Percentiles rank a stretch among this genome's conserved stretches.
These are phyloP conservation scores for Austroboletus novae-zelandiae DNA, from an alignment of 1,284 basidiomycete species.

Conservation along the genomic window DNA sequence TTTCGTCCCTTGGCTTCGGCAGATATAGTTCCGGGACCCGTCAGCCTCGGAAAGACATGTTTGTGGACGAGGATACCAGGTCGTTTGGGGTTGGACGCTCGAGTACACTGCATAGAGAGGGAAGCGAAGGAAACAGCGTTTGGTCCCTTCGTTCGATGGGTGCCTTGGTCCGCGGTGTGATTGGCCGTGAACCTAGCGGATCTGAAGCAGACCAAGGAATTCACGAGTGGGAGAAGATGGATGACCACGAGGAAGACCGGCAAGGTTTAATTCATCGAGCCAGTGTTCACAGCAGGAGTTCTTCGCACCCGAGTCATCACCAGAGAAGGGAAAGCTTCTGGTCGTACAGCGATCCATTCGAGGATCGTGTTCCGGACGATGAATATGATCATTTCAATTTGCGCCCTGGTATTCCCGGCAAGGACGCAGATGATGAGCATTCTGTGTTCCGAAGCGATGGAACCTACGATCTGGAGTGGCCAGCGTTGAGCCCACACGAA, in stretches of 20 bases:
- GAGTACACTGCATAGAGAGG: constrained; percentile 33
- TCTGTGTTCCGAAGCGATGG: constrained; percentile 40
- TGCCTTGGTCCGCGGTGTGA: constrained; percentile 35
- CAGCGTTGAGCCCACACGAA: constrained; percentile 27
- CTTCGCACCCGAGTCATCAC: constrained; percentile 8
- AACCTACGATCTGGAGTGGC: constrained; percentile 25
- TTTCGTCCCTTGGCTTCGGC: constrained; percentile 22
- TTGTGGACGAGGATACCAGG: constrained; percentile 70
- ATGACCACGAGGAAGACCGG: constrained; percentile 10
- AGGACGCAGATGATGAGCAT: constrained; percentile 19
- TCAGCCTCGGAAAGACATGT: constrained; percentile 58
- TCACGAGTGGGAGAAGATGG: constrained; percentile 43
- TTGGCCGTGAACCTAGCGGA: constrained; percentile 34
- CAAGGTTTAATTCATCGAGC: constrained; percentile 23
- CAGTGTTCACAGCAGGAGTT: constrained; percentile 11
- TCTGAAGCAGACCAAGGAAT: constrained; percentile 34
- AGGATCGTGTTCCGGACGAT: constrained; percentile 22
- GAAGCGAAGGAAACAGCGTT: constrained; percentile 37
- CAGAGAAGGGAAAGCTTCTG: constrained; percentile 14
- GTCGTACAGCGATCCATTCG: constrained; percentile 30
- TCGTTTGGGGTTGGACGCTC: constrained; percentile 42
- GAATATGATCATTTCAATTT: constrained; percentile 19
- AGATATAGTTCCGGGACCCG: constrained; percentile 8
- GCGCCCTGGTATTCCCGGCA: constrained; percentile 13
- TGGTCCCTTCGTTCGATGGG: constrained; percentile 59